Evolutionary conservation across 2,329 filamentous ascomycete genomes (phyloP).

Genomic region (Verruconis gallopava): DNA sequence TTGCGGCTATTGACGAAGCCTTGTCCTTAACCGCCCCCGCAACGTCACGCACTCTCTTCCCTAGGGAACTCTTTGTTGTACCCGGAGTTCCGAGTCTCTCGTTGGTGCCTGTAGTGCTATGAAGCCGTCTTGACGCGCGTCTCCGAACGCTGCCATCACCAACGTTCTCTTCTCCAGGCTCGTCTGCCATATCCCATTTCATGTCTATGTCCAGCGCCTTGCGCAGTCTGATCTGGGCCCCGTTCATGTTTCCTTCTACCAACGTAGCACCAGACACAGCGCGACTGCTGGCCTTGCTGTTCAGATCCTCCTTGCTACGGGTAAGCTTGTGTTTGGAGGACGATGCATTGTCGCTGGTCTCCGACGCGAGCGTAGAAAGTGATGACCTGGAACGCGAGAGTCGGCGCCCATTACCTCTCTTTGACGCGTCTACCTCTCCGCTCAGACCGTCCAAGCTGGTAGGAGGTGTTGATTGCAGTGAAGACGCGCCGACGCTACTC

Average conservation of each 20-base stretch:
- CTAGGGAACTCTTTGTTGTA: not conserved
- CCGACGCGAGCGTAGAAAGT: slow-evolving; percentile 53
- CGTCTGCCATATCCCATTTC: slow-evolving; percentile 18
- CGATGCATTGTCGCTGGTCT: slow-evolving; percentile 48
- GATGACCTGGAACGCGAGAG: slow-evolving; percentile 43
- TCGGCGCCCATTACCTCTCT: slow-evolving; percentile 20
- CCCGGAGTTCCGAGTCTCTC: not conserved
- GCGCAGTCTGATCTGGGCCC: slow-evolving; percentile 18
- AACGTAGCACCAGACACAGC: slow-evolving; percentile 30
- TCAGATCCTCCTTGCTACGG: slow-evolving; percentile 14
- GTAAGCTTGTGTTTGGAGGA: slow-evolving; percentile 44
- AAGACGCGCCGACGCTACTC: slow-evolving; percentile 39
- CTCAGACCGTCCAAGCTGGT: slow-evolving; percentile 52
- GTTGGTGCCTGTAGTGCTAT: not conserved
- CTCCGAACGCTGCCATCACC: not conserved
- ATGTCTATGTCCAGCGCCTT: slow-evolving; percentile 21
- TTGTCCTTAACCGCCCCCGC: slow-evolving; percentile 5
- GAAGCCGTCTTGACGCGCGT: not conserved
- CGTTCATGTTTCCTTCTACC: slow-evolving; percentile 13
- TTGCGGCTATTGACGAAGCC: not conserved
- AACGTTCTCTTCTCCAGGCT: slow-evolving; percentile 11
- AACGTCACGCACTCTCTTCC: slow-evolving; percentile 5
- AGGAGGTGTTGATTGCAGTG: slow-evolving; percentile 48
- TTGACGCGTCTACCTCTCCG: slow-evolving; percentile 34
- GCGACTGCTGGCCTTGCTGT: not conserved